Evolutionary conservation across 2,329 filamentous ascomycete genomes (phyloP).

Genomic region (Dichotomopilus funicola): DNA sequence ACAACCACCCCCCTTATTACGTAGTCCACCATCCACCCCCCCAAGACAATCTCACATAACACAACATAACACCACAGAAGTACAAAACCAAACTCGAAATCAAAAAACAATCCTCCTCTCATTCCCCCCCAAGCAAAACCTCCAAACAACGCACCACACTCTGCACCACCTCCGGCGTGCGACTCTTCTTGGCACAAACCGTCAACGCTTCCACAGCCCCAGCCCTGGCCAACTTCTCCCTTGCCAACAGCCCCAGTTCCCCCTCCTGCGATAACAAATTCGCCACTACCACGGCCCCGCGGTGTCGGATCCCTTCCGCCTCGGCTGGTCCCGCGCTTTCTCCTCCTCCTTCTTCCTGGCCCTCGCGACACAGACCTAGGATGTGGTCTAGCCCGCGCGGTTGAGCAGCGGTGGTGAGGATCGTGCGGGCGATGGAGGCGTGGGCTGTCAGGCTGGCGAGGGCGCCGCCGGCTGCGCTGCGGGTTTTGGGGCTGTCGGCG

Average conservation of each 20-base stretch:
- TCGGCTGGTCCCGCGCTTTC: neutral
- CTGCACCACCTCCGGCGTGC: conserved; percentile 63
- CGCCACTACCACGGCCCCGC: conserved; percentile 68
- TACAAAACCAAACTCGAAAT: neutral
- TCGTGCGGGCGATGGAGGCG: conserved; percentile 63
- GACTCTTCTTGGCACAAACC: conserved; percentile 60
- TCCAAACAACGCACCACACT: conserved; percentile 68
- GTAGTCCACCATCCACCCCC: too few species aligned
- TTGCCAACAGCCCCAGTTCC: conserved; percentile 55
- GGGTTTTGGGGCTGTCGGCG: conserved; percentile 70
- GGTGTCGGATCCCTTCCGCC: conserved; percentile 58
- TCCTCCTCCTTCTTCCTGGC: too few species aligned
- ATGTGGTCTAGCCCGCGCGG: conserved; percentile 69
- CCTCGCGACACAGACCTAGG: conserved; percentile 69
- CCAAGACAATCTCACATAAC: too few species aligned
- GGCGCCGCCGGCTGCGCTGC: conserved; percentile 80
- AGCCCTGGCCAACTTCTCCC: conserved; percentile 53
- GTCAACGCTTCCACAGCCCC: conserved; percentile 64
- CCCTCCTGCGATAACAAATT: conserved; percentile 66
- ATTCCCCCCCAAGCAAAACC: conserved; percentile 40
- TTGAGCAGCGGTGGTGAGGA: conserved; percentile 49
- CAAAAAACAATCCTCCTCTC: neutral
- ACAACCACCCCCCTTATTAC: too few species aligned
- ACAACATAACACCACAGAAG: too few species aligned
- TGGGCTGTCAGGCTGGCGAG: conserved; percentile 77